A percentile compares a stretch with the other conserved stretches of the same genome.
Evolutionary conservation across 345 rosid genomes (phyloP).

Genomic region (Draba incana): DNA sequence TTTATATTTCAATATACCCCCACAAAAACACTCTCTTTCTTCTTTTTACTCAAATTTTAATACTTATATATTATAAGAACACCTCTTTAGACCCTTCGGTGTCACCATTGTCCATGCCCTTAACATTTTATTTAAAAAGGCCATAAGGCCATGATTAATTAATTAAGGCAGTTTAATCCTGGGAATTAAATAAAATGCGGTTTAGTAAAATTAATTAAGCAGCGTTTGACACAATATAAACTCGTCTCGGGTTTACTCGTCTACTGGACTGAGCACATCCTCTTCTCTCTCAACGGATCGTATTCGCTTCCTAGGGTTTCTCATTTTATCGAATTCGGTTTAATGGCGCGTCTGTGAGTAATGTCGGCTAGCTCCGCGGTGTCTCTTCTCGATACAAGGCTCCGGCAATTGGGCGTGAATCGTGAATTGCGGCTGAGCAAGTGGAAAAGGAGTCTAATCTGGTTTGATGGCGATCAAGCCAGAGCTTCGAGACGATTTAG

Average conservation of each 20-base stretch:
- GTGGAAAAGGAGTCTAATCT: conserved; percentile 46
- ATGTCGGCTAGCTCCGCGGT: conserved; percentile 72
- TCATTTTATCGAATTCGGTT: not conserved
- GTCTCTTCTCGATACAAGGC: conserved; percentile 64
- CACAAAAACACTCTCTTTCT: too few relatives aligned
- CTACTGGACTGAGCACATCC: conserved; percentile 7
- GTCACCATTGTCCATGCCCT: too few relatives aligned
- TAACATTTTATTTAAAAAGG: too few relatives aligned
- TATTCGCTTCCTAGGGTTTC: conserved; percentile 36
- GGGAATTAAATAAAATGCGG: too few relatives aligned
- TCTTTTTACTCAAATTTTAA: too few relatives aligned
- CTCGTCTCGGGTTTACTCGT: conserved; percentile 12
- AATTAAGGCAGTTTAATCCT: too few relatives aligned
- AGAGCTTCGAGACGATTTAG: conserved; percentile 40
- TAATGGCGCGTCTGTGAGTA: conserved; percentile 55
- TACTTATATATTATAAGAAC: too few relatives aligned
- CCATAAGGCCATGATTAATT: too few relatives aligned
- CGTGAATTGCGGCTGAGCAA: conserved; percentile 41
- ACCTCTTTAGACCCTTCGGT: too few relatives aligned
- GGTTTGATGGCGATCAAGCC: conserved; percentile 31
- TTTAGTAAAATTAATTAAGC: not conserved
- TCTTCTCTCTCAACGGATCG: conserved; percentile 2
- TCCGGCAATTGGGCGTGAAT: conserved; percentile 29
- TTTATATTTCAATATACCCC: too few relatives aligned
- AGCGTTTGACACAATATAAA: not conserved